Evolutionary conservation across 2,329 filamentous ascomycete species (phyloP), one percentile per base, ranked within the genome.

Genomic region (Neonectria coccinea): DNA sequence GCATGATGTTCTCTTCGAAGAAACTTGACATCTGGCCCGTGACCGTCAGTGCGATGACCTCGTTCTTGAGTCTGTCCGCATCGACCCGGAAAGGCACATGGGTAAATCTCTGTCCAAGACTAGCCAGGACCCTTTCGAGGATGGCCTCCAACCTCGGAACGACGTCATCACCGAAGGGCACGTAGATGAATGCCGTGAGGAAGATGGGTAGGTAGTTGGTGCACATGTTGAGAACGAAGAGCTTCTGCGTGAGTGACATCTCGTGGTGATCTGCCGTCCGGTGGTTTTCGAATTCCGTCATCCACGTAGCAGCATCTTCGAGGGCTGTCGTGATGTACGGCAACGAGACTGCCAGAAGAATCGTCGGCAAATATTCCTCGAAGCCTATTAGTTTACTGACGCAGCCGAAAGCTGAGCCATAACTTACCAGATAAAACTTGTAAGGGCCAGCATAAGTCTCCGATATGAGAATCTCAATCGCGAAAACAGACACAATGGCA

Each of bases 211-310:
- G 83, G 74, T 94, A 94, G 4, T 92, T 91, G 12, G 91, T 93
- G 78, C 94, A 92, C 80, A 93, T 92, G 81, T 91, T 92, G 74
- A 94, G 85, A 36, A 92, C 84, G 64, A 94, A 93, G 8, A 91
- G 86, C 82, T 94, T 94, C 66, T 90, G 87, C 0, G 90, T 92
- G 68, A 92, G 83, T 0, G 91, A 89, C 65, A 88, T 85, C 65
- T 93, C 89, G 73, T 92, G 89, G 20, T 86, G 82, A 54, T 90
- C 89, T 33, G 88, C 84, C 0, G 91, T 93, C 58, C 92, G 88
- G 75, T 93, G 92, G 74, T 94, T 94, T 73, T 94, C 92, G 70
- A 87, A 92, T 16, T 91, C 82, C 11, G 88, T 92, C 39, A 94
- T 80, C 18, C 79, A 79, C 1, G 85, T 87, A 1, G 91, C 91